Percentiles rank a stretch among this genome's conserved stretches.
phyloP scores from a whole-genome alignment of 2,329 filamentous ascomycete genomes.

The Xylaria sp. region DNA sequence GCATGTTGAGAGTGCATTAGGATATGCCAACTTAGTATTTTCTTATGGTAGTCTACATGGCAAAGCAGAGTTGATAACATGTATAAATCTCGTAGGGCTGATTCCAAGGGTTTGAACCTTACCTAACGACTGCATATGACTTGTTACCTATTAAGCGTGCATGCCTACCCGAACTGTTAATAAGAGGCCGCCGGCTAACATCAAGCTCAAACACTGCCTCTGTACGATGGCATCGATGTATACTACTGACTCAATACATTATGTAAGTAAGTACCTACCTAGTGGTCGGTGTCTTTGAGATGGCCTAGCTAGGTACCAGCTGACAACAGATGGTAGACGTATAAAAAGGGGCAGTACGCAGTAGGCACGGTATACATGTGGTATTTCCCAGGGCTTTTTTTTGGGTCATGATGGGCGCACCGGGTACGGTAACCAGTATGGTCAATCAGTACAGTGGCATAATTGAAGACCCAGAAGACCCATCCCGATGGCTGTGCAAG shows the following conservation, averaged over 20 bases:
- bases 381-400: no score
- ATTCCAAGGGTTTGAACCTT: neutral
- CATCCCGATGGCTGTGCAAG: slow-evolving; percentile 16
- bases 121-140: no score
- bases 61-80: no score
- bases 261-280: no score
- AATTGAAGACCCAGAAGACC: slow-evolving; percentile 1
- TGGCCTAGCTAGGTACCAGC: no score
- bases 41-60: no score
- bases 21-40: neutral
- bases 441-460: slow-evolving; percentile 1
- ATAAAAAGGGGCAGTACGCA: no score
- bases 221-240: neutral
- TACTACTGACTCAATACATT: no score
- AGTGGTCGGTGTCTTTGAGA: no score
- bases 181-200: neutral
- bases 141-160: no score
- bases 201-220: neutral
- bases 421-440: neutral
- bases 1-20: neutral
- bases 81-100: neutral
- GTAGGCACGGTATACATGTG: no score
- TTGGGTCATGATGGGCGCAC: neutral
- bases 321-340: no score
- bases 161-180: slow-evolving; percentile 1